These are phyloP conservation scores for Alternaria angustiovoidea DNA, from an alignment of 2,329 filamentous ascomycete genomes.

Conservation along the genomic window DNA sequence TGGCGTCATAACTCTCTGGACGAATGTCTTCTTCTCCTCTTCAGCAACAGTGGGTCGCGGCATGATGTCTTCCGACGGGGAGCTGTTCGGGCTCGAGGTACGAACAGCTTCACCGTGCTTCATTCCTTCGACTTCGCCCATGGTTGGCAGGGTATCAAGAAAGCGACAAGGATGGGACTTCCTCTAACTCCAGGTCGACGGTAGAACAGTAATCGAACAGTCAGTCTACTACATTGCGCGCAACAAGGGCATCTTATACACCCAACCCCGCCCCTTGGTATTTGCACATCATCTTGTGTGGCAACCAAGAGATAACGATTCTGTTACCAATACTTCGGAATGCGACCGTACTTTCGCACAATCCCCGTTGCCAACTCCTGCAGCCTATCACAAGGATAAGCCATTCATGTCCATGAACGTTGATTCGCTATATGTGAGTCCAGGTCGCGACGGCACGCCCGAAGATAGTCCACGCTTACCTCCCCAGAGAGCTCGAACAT, in stretches of 20 bases:
- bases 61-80: conserved; percentile 15
- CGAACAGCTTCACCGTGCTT: conserved; percentile 24
- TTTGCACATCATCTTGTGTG: conserved; percentile 19
- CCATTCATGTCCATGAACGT: background rate
- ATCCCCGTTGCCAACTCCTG: background rate
- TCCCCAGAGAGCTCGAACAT: background rate
- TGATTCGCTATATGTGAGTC: conserved; percentile 5
- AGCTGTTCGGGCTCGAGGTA: conserved; percentile 18
- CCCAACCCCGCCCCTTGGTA: conserved; percentile 12
- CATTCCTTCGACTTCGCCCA: conserved; percentile 29
- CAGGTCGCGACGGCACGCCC: background rate
- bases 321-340: conserved; percentile 12
- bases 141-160: conserved; percentile 8
- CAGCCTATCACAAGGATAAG: conserved; percentile 4
- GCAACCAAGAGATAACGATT: conserved; percentile 31
- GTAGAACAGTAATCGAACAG: conserved; percentile 1
- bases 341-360: background rate
- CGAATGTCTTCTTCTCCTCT: conserved; percentile 39
- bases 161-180: background rate
- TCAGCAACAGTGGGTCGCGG: conserved; percentile 23
- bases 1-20: conserved; percentile 52
- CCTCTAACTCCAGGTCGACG: background rate
- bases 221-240: conserved; percentile 1
- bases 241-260: conserved; percentile 29
- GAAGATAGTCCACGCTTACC: background rate